These are phyloP conservation scores for Trypanosoma caninum DNA, from an alignment of 208 protist genomes.

Conservation along the genomic window DNA sequence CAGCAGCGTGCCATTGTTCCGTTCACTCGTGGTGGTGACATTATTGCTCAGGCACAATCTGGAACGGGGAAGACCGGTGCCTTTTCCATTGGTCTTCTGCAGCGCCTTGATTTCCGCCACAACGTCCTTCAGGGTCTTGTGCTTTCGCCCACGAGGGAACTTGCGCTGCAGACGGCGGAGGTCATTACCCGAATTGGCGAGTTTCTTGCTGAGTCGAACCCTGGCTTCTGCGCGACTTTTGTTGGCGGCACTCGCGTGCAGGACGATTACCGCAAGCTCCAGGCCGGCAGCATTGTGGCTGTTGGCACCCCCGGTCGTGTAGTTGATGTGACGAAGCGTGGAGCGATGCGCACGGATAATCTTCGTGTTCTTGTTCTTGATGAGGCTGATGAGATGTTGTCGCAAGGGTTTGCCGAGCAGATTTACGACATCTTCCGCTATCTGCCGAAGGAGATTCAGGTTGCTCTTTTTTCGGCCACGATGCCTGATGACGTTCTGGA, in stretches of 20 bases:
- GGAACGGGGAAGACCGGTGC: constrained; percentile 98
- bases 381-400: constrained; percentile 99
- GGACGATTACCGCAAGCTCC: constrained; percentile 95
- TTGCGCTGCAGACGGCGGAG: constrained; percentile 96
- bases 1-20: constrained; percentile 98
- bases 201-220: constrained; percentile 85
- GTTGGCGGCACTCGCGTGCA: constrained; percentile 94
- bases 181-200: constrained; percentile 96
- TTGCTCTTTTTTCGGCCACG: constrained; percentile 98
- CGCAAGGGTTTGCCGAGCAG: constrained; percentile 96
- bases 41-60: constrained; percentile 96
- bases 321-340: constrained; percentile 95
- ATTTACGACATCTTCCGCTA: constrained; percentile 99
- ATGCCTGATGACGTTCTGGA: constrained; percentile 98
- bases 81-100: constrained; percentile 96
- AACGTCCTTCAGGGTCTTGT: constrained; percentile 93
- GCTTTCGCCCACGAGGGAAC: constrained; percentile 96
- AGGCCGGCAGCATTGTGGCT: constrained; percentile 92
- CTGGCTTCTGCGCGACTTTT: constrained; percentile 84
- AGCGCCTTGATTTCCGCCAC: constrained; percentile 88
- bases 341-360: constrained; percentile 71
- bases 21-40: constrained; percentile 94
- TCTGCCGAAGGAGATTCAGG: constrained; percentile 95
- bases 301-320: constrained; percentile 98
- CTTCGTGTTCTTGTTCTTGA: constrained; percentile 98